Evolutionary conservation across 116 monocot genomes (phyloP).

Genomic region (Phalaenopsis hybrid): DNA sequence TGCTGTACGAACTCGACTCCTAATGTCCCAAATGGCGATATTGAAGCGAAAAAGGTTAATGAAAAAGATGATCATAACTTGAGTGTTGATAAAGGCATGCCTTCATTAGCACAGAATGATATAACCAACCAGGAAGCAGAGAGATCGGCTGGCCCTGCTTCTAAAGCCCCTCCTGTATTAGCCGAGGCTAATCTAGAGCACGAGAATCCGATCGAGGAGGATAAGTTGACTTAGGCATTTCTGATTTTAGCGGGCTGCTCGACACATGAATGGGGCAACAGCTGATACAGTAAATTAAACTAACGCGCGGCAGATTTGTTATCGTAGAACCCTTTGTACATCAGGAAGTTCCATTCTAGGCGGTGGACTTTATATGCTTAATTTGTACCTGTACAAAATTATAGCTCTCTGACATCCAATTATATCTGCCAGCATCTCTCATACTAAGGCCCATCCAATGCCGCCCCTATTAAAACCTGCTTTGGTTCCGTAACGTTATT

Average conservation of each 20-base stretch:
- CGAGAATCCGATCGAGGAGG: neutral
- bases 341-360: neutral
- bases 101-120: too few relatives aligned
- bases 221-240: neutral
- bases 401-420: neutral
- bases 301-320: neutral
- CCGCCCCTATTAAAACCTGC: too few relatives aligned
- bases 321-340: neutral
- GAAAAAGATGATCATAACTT: too few relatives aligned
- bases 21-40: neutral
- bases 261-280: neutral
- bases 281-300: neutral
- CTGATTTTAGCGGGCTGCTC: neutral
- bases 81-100: too few relatives aligned
- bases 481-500: too few relatives aligned
- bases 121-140: too few relatives aligned
- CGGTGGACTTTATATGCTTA: neutral
- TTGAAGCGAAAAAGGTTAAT: too few relatives aligned
- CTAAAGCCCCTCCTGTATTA: neutral
- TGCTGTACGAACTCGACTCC: constrained; percentile 2
- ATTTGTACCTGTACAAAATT: constrained; percentile 4
- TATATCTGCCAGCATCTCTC: too few relatives aligned
- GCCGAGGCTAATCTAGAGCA: neutral
- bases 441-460: too few relatives aligned
- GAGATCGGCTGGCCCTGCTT: neutral